These are phyloP conservation scores for Rutstroemia sp. DNA, from an alignment of 2,329 filamentous ascomycete genomes.

Conservation along the genomic window DNA sequence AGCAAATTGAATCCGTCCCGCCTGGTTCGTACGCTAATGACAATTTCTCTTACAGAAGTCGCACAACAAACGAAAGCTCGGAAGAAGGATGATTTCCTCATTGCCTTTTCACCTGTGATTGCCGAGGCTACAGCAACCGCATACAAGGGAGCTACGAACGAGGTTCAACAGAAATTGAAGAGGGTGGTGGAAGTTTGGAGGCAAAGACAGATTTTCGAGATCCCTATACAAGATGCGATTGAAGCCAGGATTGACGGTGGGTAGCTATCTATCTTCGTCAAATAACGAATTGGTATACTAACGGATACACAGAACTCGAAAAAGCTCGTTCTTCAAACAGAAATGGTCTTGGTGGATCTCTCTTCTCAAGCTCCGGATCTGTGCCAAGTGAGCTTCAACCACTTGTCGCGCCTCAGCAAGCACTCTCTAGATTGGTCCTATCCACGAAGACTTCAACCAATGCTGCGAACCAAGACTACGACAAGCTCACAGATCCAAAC, in stretches of 20 bases:
- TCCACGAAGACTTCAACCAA: slow-evolving; percentile 59
- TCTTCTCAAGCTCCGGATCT: slow-evolving; percentile 55
- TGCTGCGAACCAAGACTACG: slow-evolving; percentile 73
- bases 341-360: slow-evolving; percentile 53
- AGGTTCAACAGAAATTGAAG: slow-evolving; percentile 80
- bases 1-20: slow-evolving; percentile 9
- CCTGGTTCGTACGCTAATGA: slow-evolving; percentile 14
- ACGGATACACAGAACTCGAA: slow-evolving; percentile 47
- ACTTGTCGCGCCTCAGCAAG: slow-evolving; percentile 67
- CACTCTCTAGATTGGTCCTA: slow-evolving; percentile 64
- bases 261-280: slow-evolving; percentile 17
- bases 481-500: slow-evolving; percentile 69
- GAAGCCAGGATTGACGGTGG: slow-evolving; percentile 73
- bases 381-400: slow-evolving; percentile 71
- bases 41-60: slow-evolving; percentile 57
- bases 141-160: slow-evolving; percentile 80
- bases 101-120: slow-evolving; percentile 85
- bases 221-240: slow-evolving; percentile 69
- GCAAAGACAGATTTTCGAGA: slow-evolving; percentile 76
- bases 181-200: slow-evolving; percentile 94
- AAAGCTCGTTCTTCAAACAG: slow-evolving; percentile 48
- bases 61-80: slow-evolving; percentile 92
- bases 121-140: slow-evolving; percentile 85
- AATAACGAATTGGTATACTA: slow-evolving; percentile 2
- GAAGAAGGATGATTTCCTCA: slow-evolving; percentile 84